These are phyloP conservation scores for Amphirosellinia nigrospora DNA, from an alignment of 495 filamentous ascomycete genomes.

Conservation along the genomic window DNA sequence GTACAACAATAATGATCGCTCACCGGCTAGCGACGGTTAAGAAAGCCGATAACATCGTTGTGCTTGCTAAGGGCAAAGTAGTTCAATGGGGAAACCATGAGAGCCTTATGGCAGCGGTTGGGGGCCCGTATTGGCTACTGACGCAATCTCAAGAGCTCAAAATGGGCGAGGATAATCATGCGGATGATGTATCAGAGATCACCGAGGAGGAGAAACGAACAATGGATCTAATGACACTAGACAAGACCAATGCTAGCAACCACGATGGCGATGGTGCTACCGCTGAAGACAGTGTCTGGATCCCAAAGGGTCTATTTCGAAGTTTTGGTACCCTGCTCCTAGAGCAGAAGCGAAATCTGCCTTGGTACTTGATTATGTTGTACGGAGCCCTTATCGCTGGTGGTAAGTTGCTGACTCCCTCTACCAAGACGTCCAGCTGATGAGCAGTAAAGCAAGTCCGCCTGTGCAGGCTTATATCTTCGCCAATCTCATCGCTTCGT, in stretches of 20 bases:
- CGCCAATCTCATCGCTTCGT: slow-evolving; percentile 54
- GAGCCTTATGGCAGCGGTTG: slow-evolving; percentile 63
- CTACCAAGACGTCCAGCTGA: slow-evolving; percentile 23
- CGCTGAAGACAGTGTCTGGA: slow-evolving; percentile 29
- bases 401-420: slow-evolving; percentile 42
- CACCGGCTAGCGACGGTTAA: slow-evolving; percentile 65
- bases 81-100: slow-evolving; percentile 75
- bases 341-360: slow-evolving; percentile 56
- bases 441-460: slow-evolving; percentile 41
- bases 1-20: slow-evolving; percentile 69
- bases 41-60: slow-evolving; percentile 71
- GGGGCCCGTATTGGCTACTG: slow-evolving; percentile 60
- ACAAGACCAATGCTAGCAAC: slow-evolving; percentile 31
- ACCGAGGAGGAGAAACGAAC: slow-evolving; percentile 49
- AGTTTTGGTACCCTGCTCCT: slow-evolving; percentile 52
- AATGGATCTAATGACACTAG: slow-evolving; percentile 44
- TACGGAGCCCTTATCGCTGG: slow-evolving; percentile 58
- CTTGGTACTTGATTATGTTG: slow-evolving; percentile 54
- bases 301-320: slow-evolving; percentile 47
- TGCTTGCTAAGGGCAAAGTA: slow-evolving; percentile 62
- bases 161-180: slow-evolving; percentile 28
- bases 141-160: slow-evolving; percentile 58
- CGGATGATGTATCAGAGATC: slow-evolving; percentile 32
- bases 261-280: slow-evolving; percentile 33
- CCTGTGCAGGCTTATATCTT: slow-evolving; percentile 60